Percentiles rank a stretch among this genome's conserved stretches.
Conservation (phyloP, 768 basidiomycete species). For the Gymnopilus junonius region DNA sequence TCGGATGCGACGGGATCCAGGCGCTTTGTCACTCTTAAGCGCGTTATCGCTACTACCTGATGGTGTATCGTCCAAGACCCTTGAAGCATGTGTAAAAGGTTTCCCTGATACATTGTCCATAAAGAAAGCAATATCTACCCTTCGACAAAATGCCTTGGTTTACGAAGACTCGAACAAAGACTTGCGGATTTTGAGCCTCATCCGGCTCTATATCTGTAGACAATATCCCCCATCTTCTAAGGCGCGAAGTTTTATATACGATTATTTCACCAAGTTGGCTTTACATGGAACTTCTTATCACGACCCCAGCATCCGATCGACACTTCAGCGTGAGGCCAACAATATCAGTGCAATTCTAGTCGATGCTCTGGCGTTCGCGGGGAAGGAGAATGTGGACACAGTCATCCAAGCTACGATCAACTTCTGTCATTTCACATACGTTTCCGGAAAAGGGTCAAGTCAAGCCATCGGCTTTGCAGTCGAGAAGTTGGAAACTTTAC, state of each 20-base stretch:
- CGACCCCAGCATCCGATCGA: slow-evolving; percentile 11
- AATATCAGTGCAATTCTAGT: slow-evolving; percentile 30
- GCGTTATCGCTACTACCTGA: slow-evolving; percentile 34
- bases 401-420: slow-evolving; percentile 24
- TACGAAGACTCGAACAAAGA: slow-evolving; percentile 23
- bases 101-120: slow-evolving; percentile 23
- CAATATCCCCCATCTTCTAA: slow-evolving; percentile 25
- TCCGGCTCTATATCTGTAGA: slow-evolving; percentile 28
- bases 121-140: slow-evolving; percentile 28
- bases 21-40: slow-evolving; percentile 29
- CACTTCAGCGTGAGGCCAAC: slow-evolving; percentile 25
- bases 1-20: slow-evolving; percentile 28
- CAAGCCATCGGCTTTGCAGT: slow-evolving; percentile 22
- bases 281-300: slow-evolving; percentile 11
- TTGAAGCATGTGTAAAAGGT: slow-evolving; percentile 19
- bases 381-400: slow-evolving; percentile 11
- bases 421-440: slow-evolving; percentile 30
- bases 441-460: slow-evolving; percentile 25
- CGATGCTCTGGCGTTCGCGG: slow-evolving; percentile 16
- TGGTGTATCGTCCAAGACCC: slow-evolving; percentile 24
- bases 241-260: slow-evolving; percentile 23
- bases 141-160: slow-evolving; percentile 31
- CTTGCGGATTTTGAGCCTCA: slow-evolving; percentile 31
- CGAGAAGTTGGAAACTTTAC: slow-evolving; percentile 17
- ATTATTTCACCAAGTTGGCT: slow-evolving; percentile 27